A percentile compares a stretch with the other conserved stretches of the same genome.
phyloP scores from a whole-genome alignment of 192 early-diverging fungal genomes.

The Mortierella alpina region DNA sequence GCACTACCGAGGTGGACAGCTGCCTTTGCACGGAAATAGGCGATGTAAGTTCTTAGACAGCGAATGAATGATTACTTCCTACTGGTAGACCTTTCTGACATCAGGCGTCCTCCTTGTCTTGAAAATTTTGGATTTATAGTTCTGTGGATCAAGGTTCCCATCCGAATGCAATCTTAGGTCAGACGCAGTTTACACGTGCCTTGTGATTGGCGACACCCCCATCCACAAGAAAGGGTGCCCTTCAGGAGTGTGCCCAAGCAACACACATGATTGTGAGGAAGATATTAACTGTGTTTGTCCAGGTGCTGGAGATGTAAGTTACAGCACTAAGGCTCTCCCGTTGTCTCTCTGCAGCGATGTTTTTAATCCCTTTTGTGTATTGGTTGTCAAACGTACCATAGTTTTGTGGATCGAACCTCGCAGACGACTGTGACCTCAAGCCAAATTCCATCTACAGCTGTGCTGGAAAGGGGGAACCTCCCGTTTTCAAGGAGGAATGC shows the following conservation, averaged over 20 bases:
- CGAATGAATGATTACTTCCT: neutral
- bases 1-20: neutral
- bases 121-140: neutral
- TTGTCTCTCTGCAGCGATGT: too few species aligned
- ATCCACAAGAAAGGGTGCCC: neutral
- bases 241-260: slow-evolving; percentile 9
- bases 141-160: neutral
- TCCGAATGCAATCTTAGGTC: neutral
- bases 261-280: neutral
- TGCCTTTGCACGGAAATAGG: neutral
- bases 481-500: neutral
- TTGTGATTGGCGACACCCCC: neutral
- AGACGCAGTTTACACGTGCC: slow-evolving; percentile 3
- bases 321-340: too few species aligned
- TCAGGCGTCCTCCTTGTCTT: neutral
- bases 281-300: neutral
- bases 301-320: slow-evolving; percentile 6
- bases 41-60: neutral
- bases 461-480: too few species aligned
- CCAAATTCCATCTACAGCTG: neutral
- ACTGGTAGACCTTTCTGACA: neutral
- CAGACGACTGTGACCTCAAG: neutral
- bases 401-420: slow-evolving; percentile 15
- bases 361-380: too few species aligned
- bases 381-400: neutral